Conservation (phyloP, 148 eudicot species). For the Persicaria maculosa region DNA sequence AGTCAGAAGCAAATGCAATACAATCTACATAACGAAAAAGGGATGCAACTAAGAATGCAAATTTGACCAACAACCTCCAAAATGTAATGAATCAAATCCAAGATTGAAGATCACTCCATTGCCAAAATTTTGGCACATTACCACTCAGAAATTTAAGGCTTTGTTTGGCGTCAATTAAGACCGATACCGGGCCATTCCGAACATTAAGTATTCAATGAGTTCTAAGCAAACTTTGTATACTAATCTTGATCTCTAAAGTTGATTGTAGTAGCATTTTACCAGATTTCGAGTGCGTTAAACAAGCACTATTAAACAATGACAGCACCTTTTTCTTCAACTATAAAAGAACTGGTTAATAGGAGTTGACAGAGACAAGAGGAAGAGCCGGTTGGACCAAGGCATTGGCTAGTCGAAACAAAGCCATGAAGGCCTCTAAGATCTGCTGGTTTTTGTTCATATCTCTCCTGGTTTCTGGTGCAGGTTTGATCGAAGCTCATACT, state of each 20-base stretch:
- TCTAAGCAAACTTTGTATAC: not conserved
- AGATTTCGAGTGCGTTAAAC: not conserved
- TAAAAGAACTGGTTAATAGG: not conserved
- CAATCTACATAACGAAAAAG: not conserved
- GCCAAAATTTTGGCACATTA: not conserved
- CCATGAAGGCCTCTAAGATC: constrained; percentile 17
- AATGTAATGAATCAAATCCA: not conserved
- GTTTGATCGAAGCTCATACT: constrained; percentile 7
- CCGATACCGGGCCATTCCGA: no score
- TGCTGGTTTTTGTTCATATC: constrained; percentile 14
- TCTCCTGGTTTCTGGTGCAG: constrained; percentile 14
- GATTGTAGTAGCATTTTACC: not conserved
- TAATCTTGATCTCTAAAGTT: not conserved
- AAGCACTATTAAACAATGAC: not conserved
- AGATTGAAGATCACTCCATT: not conserved
- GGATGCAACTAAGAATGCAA: not conserved
- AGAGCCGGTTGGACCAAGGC: not conserved
- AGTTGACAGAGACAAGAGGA: not conserved
- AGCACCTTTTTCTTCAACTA: not conserved
- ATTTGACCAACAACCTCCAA: not conserved
- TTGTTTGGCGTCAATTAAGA: not conserved
- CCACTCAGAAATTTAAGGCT: not conserved
- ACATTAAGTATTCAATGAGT: no score
- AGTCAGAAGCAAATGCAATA: no score
- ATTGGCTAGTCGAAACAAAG: not conserved